These are phyloP conservation scores for Colletotrichum echinochloae DNA, from an alignment of 2,329 filamentous ascomycete species.

Conservation along the genomic window DNA sequence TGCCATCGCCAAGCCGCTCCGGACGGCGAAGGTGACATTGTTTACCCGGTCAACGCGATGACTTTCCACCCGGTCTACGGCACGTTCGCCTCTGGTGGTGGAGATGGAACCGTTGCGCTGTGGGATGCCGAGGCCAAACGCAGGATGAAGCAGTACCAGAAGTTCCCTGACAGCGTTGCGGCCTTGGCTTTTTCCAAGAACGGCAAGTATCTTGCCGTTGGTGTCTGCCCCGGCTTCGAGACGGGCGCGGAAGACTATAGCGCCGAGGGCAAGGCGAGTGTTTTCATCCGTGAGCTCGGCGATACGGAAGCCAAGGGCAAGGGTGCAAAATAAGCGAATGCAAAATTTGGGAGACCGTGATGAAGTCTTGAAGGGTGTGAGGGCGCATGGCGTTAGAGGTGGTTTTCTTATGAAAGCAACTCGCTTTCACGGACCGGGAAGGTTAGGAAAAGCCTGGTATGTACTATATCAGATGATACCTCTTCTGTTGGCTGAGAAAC, in stretches of 20 bases:
- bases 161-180: slow-evolving; percentile 82
- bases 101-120: slow-evolving; percentile 89
- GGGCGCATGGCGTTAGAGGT: slow-evolving; percentile 39
- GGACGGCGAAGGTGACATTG: slow-evolving; percentile 77
- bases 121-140: slow-evolving; percentile 95
- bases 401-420: slow-evolving; percentile 46
- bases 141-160: slow-evolving; percentile 89
- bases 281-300: slow-evolving; percentile 85
- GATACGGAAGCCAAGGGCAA: slow-evolving; percentile 92
- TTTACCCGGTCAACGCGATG: slow-evolving; percentile 91
- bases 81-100: slow-evolving; percentile 90
- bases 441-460: slow-evolving; percentile 40
- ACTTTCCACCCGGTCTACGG: slow-evolving; percentile 86
- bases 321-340: slow-evolving; percentile 69
- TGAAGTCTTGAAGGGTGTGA: slow-evolving; percentile 43
- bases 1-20: slow-evolving; percentile 85
- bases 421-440: slow-evolving; percentile 45
- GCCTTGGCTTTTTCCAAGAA: slow-evolving; percentile 82
- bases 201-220: slow-evolving; percentile 83
- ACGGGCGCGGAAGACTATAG: slow-evolving; percentile 84
- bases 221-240: slow-evolving; percentile 88
- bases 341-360: background rate
- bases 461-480: slow-evolving; percentile 40
- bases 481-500: slow-evolving; percentile 26
- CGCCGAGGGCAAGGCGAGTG: slow-evolving; percentile 77